These are phyloP conservation scores for Austroboletus novae-zelandiae DNA, from an alignment of 1,284 basidiomycete species.

Conservation along the genomic window DNA sequence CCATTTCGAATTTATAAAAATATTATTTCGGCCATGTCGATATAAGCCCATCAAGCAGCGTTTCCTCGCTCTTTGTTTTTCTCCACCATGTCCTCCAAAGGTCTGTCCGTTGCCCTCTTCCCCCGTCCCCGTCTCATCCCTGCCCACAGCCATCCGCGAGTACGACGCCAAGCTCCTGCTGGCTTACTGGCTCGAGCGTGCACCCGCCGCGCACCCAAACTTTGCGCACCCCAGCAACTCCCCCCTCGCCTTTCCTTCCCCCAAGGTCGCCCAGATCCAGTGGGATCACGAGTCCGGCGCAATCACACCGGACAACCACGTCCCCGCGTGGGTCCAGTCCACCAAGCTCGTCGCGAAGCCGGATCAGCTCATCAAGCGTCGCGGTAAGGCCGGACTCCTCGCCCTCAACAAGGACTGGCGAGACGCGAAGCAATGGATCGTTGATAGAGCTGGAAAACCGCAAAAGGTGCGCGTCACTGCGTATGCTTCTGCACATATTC, in stretches of 20 bases:
- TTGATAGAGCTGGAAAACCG: constrained; percentile 88
- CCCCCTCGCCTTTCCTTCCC: constrained; percentile 63
- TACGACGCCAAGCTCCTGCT: constrained; percentile 94
- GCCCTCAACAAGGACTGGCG: constrained; percentile 93
- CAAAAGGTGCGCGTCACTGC: constrained; percentile 62
- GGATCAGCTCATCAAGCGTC: constrained; percentile 99
- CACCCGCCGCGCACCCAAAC: constrained; percentile 58
- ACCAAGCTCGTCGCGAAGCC: constrained; percentile 91
- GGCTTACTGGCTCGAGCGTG: constrained; percentile 90
- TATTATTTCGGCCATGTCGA: constrained; percentile 18
- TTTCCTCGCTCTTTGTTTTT: constrained; percentile 5
- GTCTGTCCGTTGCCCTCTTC: constrained; percentile 25
- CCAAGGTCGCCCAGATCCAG: constrained; percentile 77
- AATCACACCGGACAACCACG: constrained; percentile 75
- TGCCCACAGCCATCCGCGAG: constrained; percentile 76
- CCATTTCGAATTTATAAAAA: constrained; percentile 14
- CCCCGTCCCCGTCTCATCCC: constrained; percentile 2
- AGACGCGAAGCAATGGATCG: constrained; percentile 85
- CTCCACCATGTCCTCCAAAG: constrained; percentile 51
- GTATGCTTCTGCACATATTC: constrained; percentile 11
- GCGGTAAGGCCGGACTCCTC: constrained; percentile 96
- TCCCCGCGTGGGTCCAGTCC: constrained; percentile 84
- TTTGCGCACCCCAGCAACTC: constrained; percentile 42
- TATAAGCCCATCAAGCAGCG: constrained; percentile 15
- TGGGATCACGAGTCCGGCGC: constrained; percentile 85